Evolutionary conservation across 1,284 basidiomycete species (phyloP).

Genomic region (Melampsora occidentalis): DNA sequence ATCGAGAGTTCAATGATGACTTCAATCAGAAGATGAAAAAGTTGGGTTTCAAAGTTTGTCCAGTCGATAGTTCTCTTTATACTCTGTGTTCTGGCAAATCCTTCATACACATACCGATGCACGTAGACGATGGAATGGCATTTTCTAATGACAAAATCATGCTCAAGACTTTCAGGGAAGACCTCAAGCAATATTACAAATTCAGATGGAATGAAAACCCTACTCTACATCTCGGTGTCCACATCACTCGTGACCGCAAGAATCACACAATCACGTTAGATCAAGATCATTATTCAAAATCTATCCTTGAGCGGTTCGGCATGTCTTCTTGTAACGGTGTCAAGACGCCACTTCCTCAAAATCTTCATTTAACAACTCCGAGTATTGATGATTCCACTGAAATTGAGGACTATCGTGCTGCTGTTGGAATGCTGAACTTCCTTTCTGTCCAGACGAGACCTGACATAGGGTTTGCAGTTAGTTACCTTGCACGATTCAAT

Average conservation of each 20-base stretch:
- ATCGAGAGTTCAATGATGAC: conserved; percentile 13
- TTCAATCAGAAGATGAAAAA: not conserved
- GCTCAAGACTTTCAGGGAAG: not conserved
- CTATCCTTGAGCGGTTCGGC: not conserved
- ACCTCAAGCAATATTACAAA: not conserved
- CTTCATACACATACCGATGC: conserved; percentile 12
- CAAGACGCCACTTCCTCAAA: not conserved
- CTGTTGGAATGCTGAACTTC: not conserved
- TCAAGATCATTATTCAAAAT: not conserved
- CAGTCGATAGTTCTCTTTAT: not conserved
- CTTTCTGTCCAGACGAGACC: not conserved
- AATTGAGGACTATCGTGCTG: not conserved
- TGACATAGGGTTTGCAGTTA: not conserved
- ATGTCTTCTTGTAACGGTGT: not conserved
- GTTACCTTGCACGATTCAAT: too few relatives aligned
- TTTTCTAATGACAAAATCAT: not conserved
- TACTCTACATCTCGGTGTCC: conserved; percentile 1
- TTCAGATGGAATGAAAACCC: conserved; percentile 12
- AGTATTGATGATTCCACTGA: not conserved
- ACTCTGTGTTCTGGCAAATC: not conserved
- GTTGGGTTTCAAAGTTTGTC: not conserved
- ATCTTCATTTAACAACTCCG: too few relatives aligned
- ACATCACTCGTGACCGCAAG: not conserved
- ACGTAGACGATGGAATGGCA: conserved; percentile 2
- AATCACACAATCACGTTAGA: not conserved